Conservation (phyloP, 2,329 filamentous ascomycete species). For the Whalleya microplaca region DNA sequence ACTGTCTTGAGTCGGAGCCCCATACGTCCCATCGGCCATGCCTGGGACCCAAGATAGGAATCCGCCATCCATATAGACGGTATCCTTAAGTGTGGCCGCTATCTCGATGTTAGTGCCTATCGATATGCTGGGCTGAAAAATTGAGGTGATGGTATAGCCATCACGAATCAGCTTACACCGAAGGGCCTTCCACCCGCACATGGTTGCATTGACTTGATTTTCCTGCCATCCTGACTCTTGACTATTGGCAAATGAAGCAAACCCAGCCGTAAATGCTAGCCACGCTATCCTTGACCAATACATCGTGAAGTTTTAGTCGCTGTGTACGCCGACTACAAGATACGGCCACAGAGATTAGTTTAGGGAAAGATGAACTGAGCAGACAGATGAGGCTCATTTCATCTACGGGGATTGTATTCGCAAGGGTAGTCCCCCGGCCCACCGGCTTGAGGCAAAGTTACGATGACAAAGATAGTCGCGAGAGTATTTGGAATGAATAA, state of each 20-base stretch:
- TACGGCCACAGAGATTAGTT: slow-evolving; percentile 14
- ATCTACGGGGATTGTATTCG: slow-evolving; percentile 19
- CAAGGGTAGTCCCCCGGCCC: slow-evolving; percentile 6
- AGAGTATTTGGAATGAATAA: slow-evolving; percentile 20
- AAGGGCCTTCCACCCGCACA: slow-evolving; percentile 59
- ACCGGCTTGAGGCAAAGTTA: slow-evolving; percentile 20
- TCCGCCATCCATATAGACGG: slow-evolving; percentile 69
- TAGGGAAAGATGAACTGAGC: slow-evolving; percentile 7
- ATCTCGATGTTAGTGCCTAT: slow-evolving; percentile 26
- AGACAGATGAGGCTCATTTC: slow-evolving; percentile 28
- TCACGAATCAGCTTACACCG: slow-evolving; percentile 39
- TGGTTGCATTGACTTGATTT: slow-evolving; percentile 58
- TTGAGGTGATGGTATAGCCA: slow-evolving; percentile 24
- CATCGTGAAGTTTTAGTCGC: slow-evolving; percentile 33
- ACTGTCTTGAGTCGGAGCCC: slow-evolving; percentile 45
- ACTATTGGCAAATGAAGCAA: slow-evolving; percentile 38
- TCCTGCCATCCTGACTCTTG: slow-evolving; percentile 54
- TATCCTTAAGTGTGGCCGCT: slow-evolving; percentile 64
- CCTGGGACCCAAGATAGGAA: slow-evolving; percentile 56
- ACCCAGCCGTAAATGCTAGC: slow-evolving; percentile 34
- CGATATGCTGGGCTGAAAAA: background rate
- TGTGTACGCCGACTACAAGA: slow-evolving; percentile 14
- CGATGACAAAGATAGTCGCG: slow-evolving; percentile 21
- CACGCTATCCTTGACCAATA: slow-evolving; percentile 31
- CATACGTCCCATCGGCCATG: slow-evolving; percentile 47